Conservation (phyloP, 2,329 filamentous ascomycete genomes). For the Cephalotrichum gorgonifer region DNA sequence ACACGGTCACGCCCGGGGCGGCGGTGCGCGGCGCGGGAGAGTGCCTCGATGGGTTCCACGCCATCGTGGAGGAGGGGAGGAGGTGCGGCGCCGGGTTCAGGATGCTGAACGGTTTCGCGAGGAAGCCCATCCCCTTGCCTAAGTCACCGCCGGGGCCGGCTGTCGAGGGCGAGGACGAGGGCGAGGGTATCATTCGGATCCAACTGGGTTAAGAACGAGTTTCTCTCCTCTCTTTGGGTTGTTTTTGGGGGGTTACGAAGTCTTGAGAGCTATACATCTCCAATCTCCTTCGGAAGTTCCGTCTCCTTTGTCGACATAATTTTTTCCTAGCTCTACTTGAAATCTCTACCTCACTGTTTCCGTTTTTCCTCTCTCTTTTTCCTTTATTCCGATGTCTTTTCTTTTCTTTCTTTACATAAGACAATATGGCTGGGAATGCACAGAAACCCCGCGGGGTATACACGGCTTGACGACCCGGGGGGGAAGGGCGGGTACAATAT, state of each 20-base stretch:
- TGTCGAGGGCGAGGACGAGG: slow-evolving; percentile 13
- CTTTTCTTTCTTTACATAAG: background rate
- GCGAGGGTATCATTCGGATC: slow-evolving; percentile 27
- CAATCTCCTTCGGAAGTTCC: no score
- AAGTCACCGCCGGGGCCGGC: no score
- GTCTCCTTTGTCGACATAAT: background rate
- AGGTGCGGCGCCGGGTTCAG: slow-evolving; percentile 48
- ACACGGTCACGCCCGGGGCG: slow-evolving; percentile 38
- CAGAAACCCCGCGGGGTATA: no score
- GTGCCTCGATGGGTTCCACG: slow-evolving; percentile 49
- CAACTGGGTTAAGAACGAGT: slow-evolving; percentile 13
- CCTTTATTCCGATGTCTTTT: background rate
- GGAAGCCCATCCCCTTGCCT: slow-evolving; percentile 52
- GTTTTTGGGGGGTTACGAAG: background rate
- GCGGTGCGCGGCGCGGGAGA: slow-evolving; percentile 46
- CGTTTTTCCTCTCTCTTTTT: background rate
- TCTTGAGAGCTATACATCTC: no score
- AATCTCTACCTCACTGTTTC: background rate
- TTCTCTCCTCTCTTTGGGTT: background rate
- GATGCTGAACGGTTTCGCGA: slow-evolving; percentile 51
- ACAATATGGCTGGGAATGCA: no score
- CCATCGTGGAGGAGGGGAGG: slow-evolving; percentile 54
- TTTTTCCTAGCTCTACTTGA: background rate
- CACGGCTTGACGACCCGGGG: no score
- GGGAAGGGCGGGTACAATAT: no score